Evolutionary conservation across 2,329 filamentous ascomycete genomes (phyloP).

Genomic region (Cercospora nicotianae): DNA sequence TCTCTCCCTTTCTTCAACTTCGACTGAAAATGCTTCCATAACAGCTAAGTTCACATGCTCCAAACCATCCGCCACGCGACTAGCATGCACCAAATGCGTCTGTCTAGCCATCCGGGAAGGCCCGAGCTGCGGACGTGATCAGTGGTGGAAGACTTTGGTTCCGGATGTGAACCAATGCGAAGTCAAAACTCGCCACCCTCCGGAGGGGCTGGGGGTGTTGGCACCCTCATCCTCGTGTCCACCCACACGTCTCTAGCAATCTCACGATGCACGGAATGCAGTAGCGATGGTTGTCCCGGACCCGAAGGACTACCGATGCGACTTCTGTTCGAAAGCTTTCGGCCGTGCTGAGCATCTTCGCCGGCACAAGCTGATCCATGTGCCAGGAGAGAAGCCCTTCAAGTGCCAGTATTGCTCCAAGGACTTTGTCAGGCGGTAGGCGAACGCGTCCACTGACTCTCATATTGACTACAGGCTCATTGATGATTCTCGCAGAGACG

Average conservation of each 20-base stretch:
- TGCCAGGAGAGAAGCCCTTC: constrained; percentile 26
- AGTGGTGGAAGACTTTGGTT: neutral
- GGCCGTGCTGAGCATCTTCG: constrained; percentile 32
- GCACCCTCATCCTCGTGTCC: neutral
- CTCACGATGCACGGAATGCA: constrained; percentile 1
- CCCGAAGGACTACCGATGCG: constrained; percentile 22
- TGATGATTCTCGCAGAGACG: constrained; percentile 25
- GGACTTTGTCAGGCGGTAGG: constrained; percentile 30
- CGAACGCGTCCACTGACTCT: neutral
- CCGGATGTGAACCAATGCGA: neutral
- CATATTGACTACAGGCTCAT: neutral
- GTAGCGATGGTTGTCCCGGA: constrained; percentile 9
- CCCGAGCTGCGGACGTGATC: neutral
- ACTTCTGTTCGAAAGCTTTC: constrained; percentile 27
- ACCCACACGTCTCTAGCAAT: neutral
- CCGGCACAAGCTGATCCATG: constrained; percentile 32
- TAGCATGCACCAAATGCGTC: neutral
- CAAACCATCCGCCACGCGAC: neutral
- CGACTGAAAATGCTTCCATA: neutral
- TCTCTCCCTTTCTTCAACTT: neutral
- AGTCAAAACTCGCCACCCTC: constrained; percentile 6
- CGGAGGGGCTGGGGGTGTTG: constrained; percentile 3
- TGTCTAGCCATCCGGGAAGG: neutral
- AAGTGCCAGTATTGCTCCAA: constrained; percentile 29
- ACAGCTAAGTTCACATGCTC: neutral